Evolutionary conservation across 441 rosid species (phyloP).

Genomic region (Euphorbia corollata): DNA sequence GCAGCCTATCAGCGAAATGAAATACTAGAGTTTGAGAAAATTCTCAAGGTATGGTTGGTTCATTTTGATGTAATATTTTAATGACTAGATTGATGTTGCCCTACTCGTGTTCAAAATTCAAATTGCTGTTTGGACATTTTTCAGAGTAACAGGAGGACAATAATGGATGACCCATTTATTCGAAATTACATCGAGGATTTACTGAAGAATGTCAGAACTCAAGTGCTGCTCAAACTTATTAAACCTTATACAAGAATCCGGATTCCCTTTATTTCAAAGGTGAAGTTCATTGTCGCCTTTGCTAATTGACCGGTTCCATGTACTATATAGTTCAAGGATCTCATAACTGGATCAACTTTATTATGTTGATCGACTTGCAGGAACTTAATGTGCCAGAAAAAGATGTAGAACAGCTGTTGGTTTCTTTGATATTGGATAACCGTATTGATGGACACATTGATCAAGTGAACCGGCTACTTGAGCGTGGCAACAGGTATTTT

Average conservation of each 20-base stretch:
- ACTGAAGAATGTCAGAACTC: conserved; percentile 93
- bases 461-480: conserved; percentile 83
- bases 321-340: neutral
- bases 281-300: conserved; percentile 18
- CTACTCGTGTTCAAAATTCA: conserved; percentile 7
- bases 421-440: conserved; percentile 81
- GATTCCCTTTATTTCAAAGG: conserved; percentile 91
- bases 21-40: conserved; percentile 92
- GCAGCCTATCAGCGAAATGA: conserved; percentile 98
- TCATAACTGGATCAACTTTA: conserved; percentile 8
- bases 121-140: conserved; percentile 19
- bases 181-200: conserved; percentile 95
- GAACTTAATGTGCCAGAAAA: conserved; percentile 95
- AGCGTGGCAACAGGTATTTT: conserved; percentile 80
- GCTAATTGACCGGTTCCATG: neutral
- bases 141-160: conserved; percentile 87
- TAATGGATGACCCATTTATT: conserved; percentile 96
- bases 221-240: conserved; percentile 91
- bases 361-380: conserved; percentile 28
- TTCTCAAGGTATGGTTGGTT: conserved; percentile 61
- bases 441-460: conserved; percentile 95
- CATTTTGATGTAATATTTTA: neutral
- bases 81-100: neutral
- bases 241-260: conserved; percentile 93
- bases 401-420: conserved; percentile 87